A percentile compares a stretch with the other conserved stretches of the same genome.
phyloP scores from a whole-genome alignment of 495 filamentous ascomycete species.

The Xylaria cubensis region DNA sequence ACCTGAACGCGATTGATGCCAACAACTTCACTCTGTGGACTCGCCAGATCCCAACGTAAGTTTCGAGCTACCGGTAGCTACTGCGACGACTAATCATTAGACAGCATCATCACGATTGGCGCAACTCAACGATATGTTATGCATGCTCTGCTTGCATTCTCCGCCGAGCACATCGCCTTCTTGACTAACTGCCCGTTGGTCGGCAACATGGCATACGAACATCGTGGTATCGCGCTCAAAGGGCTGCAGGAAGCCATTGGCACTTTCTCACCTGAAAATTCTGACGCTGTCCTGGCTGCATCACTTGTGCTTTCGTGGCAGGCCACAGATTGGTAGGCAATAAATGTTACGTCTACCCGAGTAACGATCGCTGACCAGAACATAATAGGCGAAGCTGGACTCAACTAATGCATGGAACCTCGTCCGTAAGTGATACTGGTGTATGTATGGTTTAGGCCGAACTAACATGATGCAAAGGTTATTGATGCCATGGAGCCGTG shows the following conservation, averaged over 20 bases:
- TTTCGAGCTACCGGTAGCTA: constrained; percentile 21
- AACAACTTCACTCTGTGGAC: constrained; percentile 90
- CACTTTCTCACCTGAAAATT: constrained; percentile 83
- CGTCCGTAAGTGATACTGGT: constrained; percentile 65
- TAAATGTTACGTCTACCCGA: constrained; percentile 41
- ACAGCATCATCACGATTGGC: constrained; percentile 84
- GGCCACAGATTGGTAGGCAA: constrained; percentile 89
- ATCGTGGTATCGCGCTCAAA: constrained; percentile 82
- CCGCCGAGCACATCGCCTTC: constrained; percentile 89
- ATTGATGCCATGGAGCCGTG: constrained; percentile 91
- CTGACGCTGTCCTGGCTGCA: constrained; percentile 89
- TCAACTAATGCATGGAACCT: constrained; percentile 89
- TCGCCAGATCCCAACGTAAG: constrained; percentile 88
- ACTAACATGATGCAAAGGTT: constrained; percentile 62
- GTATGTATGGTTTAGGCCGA: constrained; percentile 16
- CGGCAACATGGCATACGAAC: constrained; percentile 83
- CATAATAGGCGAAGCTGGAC: constrained; percentile 82
- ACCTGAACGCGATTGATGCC: constrained; percentile 77
- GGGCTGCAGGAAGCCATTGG: constrained; percentile 88
- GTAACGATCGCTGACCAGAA: constrained; percentile 40
- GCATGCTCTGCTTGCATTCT: constrained; percentile 88
- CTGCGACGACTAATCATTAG: constrained; percentile 38
- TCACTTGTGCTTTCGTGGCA: constrained; percentile 96
- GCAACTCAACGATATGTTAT: constrained; percentile 85
- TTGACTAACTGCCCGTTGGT: constrained; percentile 81